These are phyloP conservation scores for Lachnellula hyalina DNA, from an alignment of 2,329 filamentous ascomycete genomes.

Conservation along the genomic window DNA sequence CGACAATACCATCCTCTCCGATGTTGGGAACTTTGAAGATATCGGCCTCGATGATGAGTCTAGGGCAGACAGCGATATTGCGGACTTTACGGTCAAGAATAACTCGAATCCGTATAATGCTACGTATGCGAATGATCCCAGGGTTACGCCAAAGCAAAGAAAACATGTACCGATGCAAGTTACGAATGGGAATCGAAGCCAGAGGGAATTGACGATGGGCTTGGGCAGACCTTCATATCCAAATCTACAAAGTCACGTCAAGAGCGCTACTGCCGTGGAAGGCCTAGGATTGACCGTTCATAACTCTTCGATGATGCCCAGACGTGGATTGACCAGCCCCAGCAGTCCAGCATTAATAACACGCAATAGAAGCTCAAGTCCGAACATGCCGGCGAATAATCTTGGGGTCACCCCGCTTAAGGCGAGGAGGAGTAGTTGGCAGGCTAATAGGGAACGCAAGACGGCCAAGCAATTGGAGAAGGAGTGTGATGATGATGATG, in stretches of 20 bases:
- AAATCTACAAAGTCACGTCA: constrained; percentile 24
- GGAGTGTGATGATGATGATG: constrained; percentile 72
- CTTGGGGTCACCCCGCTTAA: constrained; percentile 20
- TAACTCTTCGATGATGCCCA: constrained; percentile 7
- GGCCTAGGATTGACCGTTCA: constrained; percentile 26
- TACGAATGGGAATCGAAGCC: constrained; percentile 21
- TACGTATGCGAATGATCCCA: constrained; percentile 21
- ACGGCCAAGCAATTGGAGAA: constrained; percentile 65
- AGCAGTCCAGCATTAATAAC: constrained; percentile 21
- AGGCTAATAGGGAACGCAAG: constrained; percentile 60
- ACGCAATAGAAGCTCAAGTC: constrained; percentile 29
- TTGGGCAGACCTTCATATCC: constrained; percentile 20
- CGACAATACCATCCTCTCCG: constrained; percentile 63
- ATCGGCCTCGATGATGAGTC: constrained; percentile 76
- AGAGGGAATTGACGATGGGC: constrained; percentile 28
- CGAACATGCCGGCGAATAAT: constrained; percentile 18
- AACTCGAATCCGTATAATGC: constrained; percentile 26
- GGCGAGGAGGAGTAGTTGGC: constrained; percentile 53
- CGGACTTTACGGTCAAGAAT: constrained; percentile 26
- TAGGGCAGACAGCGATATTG: constrained; percentile 25
- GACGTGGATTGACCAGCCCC: constrained; percentile 23
- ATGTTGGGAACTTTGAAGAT: constrained; percentile 85
- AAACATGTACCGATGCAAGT: constrained; percentile 22
- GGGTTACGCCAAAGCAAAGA: constrained; percentile 19
- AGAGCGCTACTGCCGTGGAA: constrained; percentile 19